phyloP scores from a whole-genome alignment of 768 basidiomycete species.

The Pisolithus albus region DNA sequence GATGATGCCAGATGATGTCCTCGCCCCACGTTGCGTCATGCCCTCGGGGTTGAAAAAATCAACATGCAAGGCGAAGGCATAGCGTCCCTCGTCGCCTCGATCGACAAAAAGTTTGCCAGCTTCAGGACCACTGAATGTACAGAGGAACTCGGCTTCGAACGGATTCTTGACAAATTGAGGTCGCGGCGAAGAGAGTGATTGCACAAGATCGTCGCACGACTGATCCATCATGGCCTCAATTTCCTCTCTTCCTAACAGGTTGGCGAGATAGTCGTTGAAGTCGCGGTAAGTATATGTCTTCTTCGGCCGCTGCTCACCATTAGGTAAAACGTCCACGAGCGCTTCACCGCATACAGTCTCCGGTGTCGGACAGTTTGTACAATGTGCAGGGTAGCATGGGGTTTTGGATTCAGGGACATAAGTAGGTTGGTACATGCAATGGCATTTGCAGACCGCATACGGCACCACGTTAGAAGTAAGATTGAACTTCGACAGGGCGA shows the following conservation, averaged over 20 bases:
- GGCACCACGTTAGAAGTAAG: too few species aligned
- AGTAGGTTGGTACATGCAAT: too few species aligned
- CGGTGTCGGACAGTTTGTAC: too few species aligned
- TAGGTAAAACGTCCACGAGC: neutral
- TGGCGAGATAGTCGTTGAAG: constrained; percentile 1
- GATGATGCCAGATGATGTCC: too few species aligned
- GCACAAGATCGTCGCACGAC: neutral
- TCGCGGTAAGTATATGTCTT: neutral
- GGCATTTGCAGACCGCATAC: too few species aligned
- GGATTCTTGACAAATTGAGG: constrained; percentile 1
- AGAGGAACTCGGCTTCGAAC: constrained; percentile 6
- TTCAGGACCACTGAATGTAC: constrained; percentile 4
- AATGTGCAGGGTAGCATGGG: too few species aligned
- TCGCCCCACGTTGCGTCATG: too few species aligned
- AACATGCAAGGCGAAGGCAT: too few species aligned
- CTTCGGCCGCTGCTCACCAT: neutral
- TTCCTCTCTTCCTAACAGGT: neutral
- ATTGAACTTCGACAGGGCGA: too few species aligned
- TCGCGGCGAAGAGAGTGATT: neutral
- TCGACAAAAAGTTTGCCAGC: neutral
- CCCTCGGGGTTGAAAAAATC: too few species aligned
- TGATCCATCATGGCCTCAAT: neutral
- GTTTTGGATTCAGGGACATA: too few species aligned
- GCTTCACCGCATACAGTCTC: neutral
- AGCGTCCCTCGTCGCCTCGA: neutral